phyloP scores from a whole-genome alignment of 2,329 filamentous ascomycete genomes.

The Coleophoma cylindrospora region DNA sequence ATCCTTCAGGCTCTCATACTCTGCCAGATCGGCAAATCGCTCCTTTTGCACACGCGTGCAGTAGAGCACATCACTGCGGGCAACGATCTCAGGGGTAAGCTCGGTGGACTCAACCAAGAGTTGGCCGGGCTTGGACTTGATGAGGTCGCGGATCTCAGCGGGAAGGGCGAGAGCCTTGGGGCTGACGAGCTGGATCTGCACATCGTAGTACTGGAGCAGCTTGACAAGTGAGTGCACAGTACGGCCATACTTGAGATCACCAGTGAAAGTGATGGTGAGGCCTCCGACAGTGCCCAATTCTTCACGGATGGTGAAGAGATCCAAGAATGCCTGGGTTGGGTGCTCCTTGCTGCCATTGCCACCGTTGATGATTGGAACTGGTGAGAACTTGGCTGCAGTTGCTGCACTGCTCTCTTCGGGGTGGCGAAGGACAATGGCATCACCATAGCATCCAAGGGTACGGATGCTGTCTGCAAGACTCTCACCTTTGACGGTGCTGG shows the following conservation, averaged over 20 bases:
- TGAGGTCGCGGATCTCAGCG: conserved; percentile 63
- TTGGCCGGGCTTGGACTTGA: conserved; percentile 67
- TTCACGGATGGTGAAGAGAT: conserved; percentile 97
- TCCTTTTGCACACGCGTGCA: conserved; percentile 97
- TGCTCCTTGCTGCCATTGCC: conserved; percentile 96
- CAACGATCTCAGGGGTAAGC: conserved; percentile 82
- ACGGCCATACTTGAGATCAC: conserved; percentile 88
- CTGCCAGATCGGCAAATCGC: conserved; percentile 74
- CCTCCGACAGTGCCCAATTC: conserved; percentile 94
- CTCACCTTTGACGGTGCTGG: conserved; percentile 92
- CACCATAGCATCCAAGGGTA: conserved; percentile 89
- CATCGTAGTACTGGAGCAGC: conserved; percentile 91
- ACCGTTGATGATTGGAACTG: conserved; percentile 92
- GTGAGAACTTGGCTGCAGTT: conserved; percentile 78
- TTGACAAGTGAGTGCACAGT: conserved; percentile 95
- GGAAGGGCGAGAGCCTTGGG: conserved; percentile 77
- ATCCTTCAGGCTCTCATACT: conserved; percentile 86
- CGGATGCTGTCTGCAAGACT: conserved; percentile 88
- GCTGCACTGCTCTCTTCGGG: conserved; percentile 77
- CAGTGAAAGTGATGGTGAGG: conserved; percentile 91
- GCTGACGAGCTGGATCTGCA: conserved; percentile 86
- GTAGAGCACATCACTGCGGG: conserved; percentile 86
- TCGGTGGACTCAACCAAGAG: conserved; percentile 70
- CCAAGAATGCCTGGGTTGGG: conserved; percentile 94
- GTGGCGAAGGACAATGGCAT: conserved; percentile 94